Evolutionary conservation across 192 early-diverging fungal genomes (phyloP).

Genomic region (Podila clonocystis): DNA sequence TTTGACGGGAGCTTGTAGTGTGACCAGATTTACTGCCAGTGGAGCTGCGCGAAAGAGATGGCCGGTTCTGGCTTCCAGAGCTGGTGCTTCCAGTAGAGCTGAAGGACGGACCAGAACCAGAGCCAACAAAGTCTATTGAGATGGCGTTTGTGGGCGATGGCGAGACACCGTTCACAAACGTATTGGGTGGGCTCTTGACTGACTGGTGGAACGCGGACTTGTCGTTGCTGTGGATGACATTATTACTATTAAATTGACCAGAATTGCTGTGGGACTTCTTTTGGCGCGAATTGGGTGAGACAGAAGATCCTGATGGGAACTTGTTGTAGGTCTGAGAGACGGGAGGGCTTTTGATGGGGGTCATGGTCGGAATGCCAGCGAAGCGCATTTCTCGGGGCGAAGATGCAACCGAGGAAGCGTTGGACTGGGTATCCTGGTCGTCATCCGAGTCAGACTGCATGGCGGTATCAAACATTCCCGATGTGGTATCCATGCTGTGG

Average conservation of each 20-base stretch:
- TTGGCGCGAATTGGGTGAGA: slow-evolving; percentile 38
- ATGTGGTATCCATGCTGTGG: slow-evolving; percentile 8
- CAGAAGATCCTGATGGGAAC: slow-evolving; percentile 20
- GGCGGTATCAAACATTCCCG: slow-evolving; percentile 33
- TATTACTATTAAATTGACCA: slow-evolving; percentile 4
- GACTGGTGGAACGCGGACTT: slow-evolving; percentile 3
- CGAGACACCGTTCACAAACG: slow-evolving; percentile 24
- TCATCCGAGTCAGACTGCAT: slow-evolving; percentile 52
- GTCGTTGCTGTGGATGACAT: slow-evolving; percentile 23
- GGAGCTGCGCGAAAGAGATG: slow-evolving; percentile 39
- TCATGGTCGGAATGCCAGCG: slow-evolving; percentile 45
- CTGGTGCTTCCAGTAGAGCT: slow-evolving; percentile 8
- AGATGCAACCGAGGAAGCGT: slow-evolving; percentile 38
- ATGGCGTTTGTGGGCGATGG: slow-evolving; percentile 43
- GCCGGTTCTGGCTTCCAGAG: slow-evolving; percentile 10
- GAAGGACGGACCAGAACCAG: slow-evolving; percentile 13
- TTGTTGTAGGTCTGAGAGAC: slow-evolving; percentile 19
- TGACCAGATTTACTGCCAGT: slow-evolving; percentile 46
- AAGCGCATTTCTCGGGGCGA: slow-evolving; percentile 48
- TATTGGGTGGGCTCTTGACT: slow-evolving; percentile 18
- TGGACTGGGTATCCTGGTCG: slow-evolving; percentile 35
- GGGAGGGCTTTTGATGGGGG: slow-evolving; percentile 46
- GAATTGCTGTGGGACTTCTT: slow-evolving; percentile 15
- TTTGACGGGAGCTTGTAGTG: slow-evolving; percentile 29
- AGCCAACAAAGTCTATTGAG: slow-evolving; percentile 37